Evolutionary conservation across 495 filamentous ascomycete species (phyloP).

Genomic region (Podospora bellae-mahoneyi): DNA sequence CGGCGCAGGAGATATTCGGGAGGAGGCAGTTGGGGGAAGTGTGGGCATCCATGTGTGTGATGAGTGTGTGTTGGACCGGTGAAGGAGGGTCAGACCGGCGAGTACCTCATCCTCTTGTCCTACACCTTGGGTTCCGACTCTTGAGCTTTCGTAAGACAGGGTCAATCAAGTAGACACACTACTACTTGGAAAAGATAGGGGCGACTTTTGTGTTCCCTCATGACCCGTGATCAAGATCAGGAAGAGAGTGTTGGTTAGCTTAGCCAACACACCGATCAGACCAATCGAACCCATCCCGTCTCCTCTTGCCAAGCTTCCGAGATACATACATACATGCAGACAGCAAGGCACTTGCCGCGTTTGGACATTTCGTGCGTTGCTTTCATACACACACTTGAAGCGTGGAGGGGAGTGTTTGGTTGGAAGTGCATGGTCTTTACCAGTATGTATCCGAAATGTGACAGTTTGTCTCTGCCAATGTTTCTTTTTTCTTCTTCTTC

Average conservation of each 20-base stretch:
- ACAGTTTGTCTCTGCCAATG: too few species aligned
- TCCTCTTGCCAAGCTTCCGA: neutral
- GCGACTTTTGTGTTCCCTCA: neutral
- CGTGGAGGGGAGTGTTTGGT: too few species aligned
- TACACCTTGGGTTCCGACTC: neutral
- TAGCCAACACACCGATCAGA: neutral
- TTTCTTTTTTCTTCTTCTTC: too few species aligned
- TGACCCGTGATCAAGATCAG: neutral
- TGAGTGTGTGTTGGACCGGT: neutral
- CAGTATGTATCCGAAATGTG: too few species aligned
- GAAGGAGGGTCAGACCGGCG: neutral
- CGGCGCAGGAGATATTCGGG: neutral
- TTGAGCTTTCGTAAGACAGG: neutral
- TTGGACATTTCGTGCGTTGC: neutral
- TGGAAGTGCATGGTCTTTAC: too few species aligned
- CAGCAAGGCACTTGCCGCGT: neutral
- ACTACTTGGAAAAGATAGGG: too few species aligned
- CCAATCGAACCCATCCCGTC: neutral
- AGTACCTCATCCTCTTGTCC: neutral
- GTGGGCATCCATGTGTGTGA: neutral
- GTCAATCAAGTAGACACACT: neutral
- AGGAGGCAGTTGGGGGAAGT: neutral
- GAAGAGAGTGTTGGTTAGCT: too few species aligned
- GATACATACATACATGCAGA: neutral
- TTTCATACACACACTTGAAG: too few species aligned